Conservation (phyloP, 129 eudicot genomes). For the Centella asiatica region DNA sequence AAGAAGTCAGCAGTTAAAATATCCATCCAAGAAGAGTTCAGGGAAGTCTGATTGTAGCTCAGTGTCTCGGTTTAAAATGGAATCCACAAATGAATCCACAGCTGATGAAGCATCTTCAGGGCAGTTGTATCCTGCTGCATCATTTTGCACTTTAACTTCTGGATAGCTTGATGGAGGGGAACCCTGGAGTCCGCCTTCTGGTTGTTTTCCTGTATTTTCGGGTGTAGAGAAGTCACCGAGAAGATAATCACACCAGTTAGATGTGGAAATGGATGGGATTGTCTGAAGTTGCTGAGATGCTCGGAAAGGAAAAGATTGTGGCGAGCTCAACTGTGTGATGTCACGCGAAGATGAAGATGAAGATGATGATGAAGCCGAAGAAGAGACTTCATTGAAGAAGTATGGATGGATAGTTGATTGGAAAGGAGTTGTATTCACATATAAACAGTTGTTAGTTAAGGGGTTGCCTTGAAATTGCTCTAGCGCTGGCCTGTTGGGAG, state of each 20-base stretch:
- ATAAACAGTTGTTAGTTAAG: not conserved
- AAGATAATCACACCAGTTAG: constrained; percentile 41
- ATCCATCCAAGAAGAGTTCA: constrained; percentile 41
- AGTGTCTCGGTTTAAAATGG: constrained; percentile 58
- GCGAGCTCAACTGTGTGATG: not conserved
- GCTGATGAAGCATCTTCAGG: constrained; percentile 26
- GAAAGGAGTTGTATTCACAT: constrained; percentile 21
- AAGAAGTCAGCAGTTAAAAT: constrained; percentile 32
- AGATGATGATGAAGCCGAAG: constrained; percentile 39
- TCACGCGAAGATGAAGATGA: constrained; percentile 21
- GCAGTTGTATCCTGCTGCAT: constrained; percentile 10
- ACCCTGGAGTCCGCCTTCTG: constrained; percentile 23
- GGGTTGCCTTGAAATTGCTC: constrained; percentile 20
- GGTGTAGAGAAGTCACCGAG: constrained; percentile 20
- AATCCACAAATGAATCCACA: constrained; percentile 58
- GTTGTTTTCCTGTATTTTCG: constrained; percentile 17
- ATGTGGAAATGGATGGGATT: constrained; percentile 50
- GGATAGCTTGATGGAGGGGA: constrained; percentile 1
- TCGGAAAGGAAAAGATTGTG: constrained; percentile 11
- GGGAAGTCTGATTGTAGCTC: constrained; percentile 63
- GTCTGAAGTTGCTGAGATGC: constrained; percentile 30
- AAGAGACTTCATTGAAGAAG: constrained; percentile 29
- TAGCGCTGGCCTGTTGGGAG: not conserved
- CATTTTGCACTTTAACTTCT: not conserved
- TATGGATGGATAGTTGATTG: constrained; percentile 18